These are phyloP conservation scores for Daldinia childiae DNA, from an alignment of 495 filamentous ascomycete species.

Conservation along the genomic window DNA sequence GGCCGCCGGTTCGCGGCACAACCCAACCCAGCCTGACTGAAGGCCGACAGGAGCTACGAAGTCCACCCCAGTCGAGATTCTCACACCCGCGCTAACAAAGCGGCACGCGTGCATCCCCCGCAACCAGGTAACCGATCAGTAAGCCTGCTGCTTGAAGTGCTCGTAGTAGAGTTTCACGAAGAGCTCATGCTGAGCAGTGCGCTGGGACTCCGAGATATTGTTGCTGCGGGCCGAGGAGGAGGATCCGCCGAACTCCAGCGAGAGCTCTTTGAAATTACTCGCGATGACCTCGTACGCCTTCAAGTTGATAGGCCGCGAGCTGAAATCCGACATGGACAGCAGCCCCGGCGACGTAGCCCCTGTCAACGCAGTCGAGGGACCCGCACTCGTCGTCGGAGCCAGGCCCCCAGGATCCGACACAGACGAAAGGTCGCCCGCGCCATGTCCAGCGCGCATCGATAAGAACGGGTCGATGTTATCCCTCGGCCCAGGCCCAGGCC, in stretches of 20 bases:
- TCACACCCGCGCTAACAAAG: neutral
- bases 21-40: neutral
- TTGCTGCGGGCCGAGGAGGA: conserved; percentile 4
- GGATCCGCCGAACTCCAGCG: conserved; percentile 16
- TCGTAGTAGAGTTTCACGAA: conserved; percentile 35
- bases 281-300: conserved; percentile 38
- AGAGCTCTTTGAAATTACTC: conserved; percentile 30
- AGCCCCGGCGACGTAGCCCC: neutral
- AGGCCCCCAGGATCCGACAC: neutral
- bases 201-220: conserved; percentile 28
- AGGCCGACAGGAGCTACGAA: neutral
- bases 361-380: neutral
- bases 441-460: neutral
- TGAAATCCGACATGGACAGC: conserved; percentile 18
- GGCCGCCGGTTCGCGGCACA: neutral
- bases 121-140: conserved; percentile 6
- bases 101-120: neutral
- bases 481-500: neutral
- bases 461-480: conserved; percentile 9
- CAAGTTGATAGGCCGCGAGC: conserved; percentile 26
- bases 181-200: conserved; percentile 39
- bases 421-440: neutral
- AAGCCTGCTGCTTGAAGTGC: conserved; percentile 30
- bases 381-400: neutral
- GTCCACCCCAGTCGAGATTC: too few relatives aligned